Conservation (phyloP, 2,329 filamentous ascomycete species). For the Westerdykella aurantiaca region DNA sequence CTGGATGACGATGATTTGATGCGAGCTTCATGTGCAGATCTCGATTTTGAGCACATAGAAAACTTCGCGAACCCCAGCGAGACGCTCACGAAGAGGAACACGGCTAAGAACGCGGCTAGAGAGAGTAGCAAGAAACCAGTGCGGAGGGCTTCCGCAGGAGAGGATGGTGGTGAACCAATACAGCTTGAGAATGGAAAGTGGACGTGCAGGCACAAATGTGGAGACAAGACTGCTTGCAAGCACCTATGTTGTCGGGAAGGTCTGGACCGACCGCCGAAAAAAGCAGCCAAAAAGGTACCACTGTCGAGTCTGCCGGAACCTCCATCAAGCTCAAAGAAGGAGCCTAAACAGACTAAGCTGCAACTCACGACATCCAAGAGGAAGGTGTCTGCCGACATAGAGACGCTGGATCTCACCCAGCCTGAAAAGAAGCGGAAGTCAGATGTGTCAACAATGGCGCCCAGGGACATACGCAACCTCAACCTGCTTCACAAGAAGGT, state of each 20-base stretch:
- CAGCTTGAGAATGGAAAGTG: slow-evolving; percentile 65
- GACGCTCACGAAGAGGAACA: slow-evolving; percentile 15
- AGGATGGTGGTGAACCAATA: slow-evolving; percentile 36
- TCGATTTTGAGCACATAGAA: slow-evolving; percentile 50
- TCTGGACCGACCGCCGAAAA: slow-evolving; percentile 56
- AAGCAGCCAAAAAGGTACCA: slow-evolving; percentile 22
- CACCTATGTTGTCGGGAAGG: slow-evolving; percentile 70
- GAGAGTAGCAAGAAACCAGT: slow-evolving; percentile 5
- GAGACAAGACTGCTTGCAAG: slow-evolving; percentile 57
- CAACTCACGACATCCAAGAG: slow-evolving; percentile 23
- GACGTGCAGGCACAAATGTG: slow-evolving; percentile 67
- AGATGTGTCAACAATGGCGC: slow-evolving; percentile 10
- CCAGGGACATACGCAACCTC: slow-evolving; percentile 17
- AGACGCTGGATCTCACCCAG: slow-evolving; percentile 30
- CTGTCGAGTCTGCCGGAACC: slow-evolving; percentile 6
- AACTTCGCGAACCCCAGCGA: slow-evolving; percentile 38
- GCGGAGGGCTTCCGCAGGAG: slow-evolving; percentile 5
- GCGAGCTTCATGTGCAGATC: slow-evolving; percentile 33
- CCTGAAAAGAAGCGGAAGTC: slow-evolving; percentile 24
- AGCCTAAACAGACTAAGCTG: slow-evolving; percentile 23
- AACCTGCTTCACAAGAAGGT: slow-evolving; percentile 22
- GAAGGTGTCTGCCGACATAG: slow-evolving; percentile 17
- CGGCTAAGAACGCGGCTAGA: slow-evolving; percentile 12
- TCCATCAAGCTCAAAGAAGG: slow-evolving; percentile 1
- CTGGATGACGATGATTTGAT: slow-evolving; percentile 51